A percentile compares a stretch with the other conserved stretches of the same genome.
Evolutionary conservation across 352 stramenopile species (phyloP).

Genomic region (Phytophthora cactorum): DNA sequence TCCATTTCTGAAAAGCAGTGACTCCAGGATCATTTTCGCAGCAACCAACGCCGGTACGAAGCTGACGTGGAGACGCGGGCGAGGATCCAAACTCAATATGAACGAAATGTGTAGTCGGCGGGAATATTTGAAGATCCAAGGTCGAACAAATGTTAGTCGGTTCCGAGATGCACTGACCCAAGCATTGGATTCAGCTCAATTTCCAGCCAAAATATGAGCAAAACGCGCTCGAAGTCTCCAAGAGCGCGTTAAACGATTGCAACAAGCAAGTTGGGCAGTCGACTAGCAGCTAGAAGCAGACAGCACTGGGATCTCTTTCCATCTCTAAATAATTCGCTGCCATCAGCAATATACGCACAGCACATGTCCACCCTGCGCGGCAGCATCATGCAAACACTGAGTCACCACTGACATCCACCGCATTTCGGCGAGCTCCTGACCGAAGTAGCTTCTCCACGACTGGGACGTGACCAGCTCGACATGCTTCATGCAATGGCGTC

Average conservation of each 20-base stretch:
- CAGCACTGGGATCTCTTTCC: conserved; percentile 1
- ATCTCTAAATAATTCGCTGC: conserved; percentile 27
- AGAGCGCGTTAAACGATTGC: conserved; percentile 33
- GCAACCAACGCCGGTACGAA: conserved; percentile 23
- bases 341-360: conserved; percentile 54
- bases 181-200: conserved; percentile 16
- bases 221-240: conserved; percentile 33
- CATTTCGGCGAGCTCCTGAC: conserved; percentile 45
- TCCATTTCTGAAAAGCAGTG: conserved; percentile 25
- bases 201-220: conserved; percentile 26
- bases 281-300: conserved; percentile 41
- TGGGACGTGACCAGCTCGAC: conserved; percentile 43
- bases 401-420: conserved; percentile 53
- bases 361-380: conserved; percentile 42
- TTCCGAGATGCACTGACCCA: conserved; percentile 25
- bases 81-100: conserved; percentile 15
- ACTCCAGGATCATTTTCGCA: neutral
- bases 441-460: conserved; percentile 47
- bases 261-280: conserved; percentile 19
- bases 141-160: conserved; percentile 8
- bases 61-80: conserved; percentile 17
- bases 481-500: conserved; percentile 68
- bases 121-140: conserved; percentile 26
- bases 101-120: conserved; percentile 24
- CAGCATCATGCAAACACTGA: conserved; percentile 61